Evolutionary conservation across 306 rosid genomes (phyloP), one percentile per base, ranked within the genome.

Genomic region (Rosa multiflora): DNA sequence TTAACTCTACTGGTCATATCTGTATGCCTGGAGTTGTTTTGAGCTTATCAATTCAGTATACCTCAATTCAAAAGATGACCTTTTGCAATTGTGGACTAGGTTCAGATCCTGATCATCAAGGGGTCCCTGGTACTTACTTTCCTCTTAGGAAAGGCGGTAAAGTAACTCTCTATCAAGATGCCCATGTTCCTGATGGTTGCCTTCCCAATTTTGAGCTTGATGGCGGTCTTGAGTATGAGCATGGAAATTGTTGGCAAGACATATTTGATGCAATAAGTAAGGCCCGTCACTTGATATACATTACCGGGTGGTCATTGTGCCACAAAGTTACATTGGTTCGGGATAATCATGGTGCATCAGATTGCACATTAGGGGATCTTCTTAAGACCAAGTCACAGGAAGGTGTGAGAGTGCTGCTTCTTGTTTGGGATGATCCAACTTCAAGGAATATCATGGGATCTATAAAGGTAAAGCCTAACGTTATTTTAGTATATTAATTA

Each of bases 341-440:
- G 35, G 91, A 86, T 77, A 67, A 44, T 12, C 59, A 35, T 49
- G 81, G 82, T 67, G 85, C 72, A 14, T 73, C 74, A 44, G 72
- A 76, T 67, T 64, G 48, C 74, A 86, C 74, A 43, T 83, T 94
- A 72, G 97, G 98, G 76, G 91, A 92, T 17, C 92, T 94, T 83
- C 93, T 92, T 42, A 92, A 88, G 80, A 67, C 76, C 12, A 94
- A 94, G 80, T 90, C 97, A 62, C 91, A 86, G 76, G 97, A 94
- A 86, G 97, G 97, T 80, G 97, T 92, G 46, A 89, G 92, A 83
- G 97, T 94, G 73, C 76, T 92, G 83, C 93, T 94, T 26, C 97
- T 94, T 81, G 88, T 94, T 51, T 94, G 97, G 98, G 98, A 90
- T 73, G 97, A 94, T 87, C 98, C 96, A 63, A 90, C 93, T 80